Percentiles rank a stretch among this genome's conserved stretches.
Conservation (phyloP, 768 basidiomycete genomes). For the Lactarius vividus region DNA sequence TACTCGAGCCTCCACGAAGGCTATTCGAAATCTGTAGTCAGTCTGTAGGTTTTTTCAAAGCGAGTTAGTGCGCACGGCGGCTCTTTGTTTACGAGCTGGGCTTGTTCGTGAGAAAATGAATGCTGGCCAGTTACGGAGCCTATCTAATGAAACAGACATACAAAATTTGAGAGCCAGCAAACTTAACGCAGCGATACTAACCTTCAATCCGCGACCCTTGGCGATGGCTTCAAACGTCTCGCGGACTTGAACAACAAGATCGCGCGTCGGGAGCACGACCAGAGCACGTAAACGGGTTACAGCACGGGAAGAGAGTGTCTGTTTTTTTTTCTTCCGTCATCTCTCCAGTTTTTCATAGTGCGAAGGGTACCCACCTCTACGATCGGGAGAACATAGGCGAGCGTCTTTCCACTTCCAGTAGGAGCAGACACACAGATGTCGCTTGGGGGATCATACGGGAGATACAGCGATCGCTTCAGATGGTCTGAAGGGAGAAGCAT, state of each 20-base stretch:
- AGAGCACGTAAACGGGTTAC: slow-evolving; percentile 86
- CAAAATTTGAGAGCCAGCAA: not conserved
- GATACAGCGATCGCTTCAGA: slow-evolving; percentile 51
- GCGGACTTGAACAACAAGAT: slow-evolving; percentile 86
- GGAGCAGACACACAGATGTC: slow-evolving; percentile 96
- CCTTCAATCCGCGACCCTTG: slow-evolving; percentile 86
- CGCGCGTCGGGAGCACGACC: slow-evolving; percentile 89
- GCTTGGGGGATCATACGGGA: slow-evolving; percentile 59
- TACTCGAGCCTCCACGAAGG: slow-evolving; percentile 81
- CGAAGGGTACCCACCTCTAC: slow-evolving; percentile 58
- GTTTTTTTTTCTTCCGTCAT: not conserved
- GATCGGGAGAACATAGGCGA: slow-evolving; percentile 94
- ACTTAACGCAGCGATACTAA: slow-evolving; percentile 33
- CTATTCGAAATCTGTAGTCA: slow-evolving; percentile 37
- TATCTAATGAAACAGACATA: slow-evolving; percentile 38
- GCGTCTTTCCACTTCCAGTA: slow-evolving; percentile 96
- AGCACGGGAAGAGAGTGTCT: slow-evolving; percentile 71
- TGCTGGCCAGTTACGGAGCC: slow-evolving; percentile 92
- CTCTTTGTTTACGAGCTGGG: slow-evolving; percentile 64
- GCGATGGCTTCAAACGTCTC: slow-evolving; percentile 87
- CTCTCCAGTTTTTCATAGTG: not conserved
- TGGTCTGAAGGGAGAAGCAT: slow-evolving; percentile 58
- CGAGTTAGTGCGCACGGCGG: slow-evolving; percentile 42
- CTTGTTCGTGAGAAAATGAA: slow-evolving; percentile 90
- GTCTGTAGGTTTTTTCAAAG: not conserved